Evolutionary conservation across 805 yeast genomes (phyloP).

Genomic region (Candida ulmi): DNA sequence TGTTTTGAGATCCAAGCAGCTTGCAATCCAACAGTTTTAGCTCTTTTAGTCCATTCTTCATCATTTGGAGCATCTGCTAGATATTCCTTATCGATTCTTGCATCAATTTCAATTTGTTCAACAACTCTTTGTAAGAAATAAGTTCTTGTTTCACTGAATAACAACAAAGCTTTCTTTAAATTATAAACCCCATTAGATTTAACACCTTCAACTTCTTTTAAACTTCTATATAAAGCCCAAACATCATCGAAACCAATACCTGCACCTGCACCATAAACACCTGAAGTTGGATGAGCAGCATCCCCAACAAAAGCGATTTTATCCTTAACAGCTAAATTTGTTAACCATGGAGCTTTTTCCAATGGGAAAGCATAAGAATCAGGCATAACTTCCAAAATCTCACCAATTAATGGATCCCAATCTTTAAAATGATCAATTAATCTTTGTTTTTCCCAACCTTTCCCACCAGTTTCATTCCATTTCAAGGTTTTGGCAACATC

Average conservation of each 20-base stretch:
- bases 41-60: conserved; percentile 8
- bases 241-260: conserved; percentile 14
- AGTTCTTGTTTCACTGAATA: conserved; percentile 8
- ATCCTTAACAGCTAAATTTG: conserved; percentile 3
- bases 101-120: conserved; percentile 9
- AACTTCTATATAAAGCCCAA: conserved; percentile 8
- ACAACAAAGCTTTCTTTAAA: conserved; percentile 5
- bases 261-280: conserved; percentile 14
- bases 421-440: conserved; percentile 10
- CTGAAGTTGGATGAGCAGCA: conserved; percentile 16
- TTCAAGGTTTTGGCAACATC: conserved; percentile 6
- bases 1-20: conserved; percentile 8
- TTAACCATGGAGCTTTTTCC: conserved; percentile 13
- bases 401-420: conserved; percentile 12
- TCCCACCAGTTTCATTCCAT: conserved; percentile 10
- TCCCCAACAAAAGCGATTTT: conserved; percentile 12
- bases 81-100: neutral
- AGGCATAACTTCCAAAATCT: conserved; percentile 10
- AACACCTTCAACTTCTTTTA: conserved; percentile 2
- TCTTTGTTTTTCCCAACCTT: conserved; percentile 8
- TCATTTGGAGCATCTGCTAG: conserved; percentile 5
- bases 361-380: conserved; percentile 12
- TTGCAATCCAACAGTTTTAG: neutral
- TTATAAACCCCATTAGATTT: conserved; percentile 1
- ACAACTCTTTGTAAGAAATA: conserved; percentile 8